Conservation (phyloP, 2,329 filamentous ascomycete species). For the Aphanocladium album region DNA sequence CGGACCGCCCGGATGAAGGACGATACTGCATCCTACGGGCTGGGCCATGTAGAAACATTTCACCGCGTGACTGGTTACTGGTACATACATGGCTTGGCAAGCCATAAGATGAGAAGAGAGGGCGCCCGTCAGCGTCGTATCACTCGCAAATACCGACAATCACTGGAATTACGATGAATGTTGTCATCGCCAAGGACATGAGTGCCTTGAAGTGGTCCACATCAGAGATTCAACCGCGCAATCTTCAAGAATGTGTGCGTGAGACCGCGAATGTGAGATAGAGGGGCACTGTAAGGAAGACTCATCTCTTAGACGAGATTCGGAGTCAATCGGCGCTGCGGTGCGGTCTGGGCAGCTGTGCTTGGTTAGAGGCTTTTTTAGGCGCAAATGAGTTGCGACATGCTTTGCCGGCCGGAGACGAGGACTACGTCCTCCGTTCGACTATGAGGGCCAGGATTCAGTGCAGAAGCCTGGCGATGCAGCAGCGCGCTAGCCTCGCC, state of each 20-base stretch:
- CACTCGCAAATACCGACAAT: not conserved
- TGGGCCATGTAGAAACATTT: not conserved
- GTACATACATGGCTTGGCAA: not conserved
- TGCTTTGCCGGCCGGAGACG: not conserved
- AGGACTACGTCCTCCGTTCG: not conserved
- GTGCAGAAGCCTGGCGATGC: not conserved
- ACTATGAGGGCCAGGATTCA: not conserved
- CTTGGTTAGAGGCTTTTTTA: not conserved
- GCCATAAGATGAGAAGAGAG: not conserved
- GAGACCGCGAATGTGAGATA: not conserved
- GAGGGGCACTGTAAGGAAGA: not conserved
- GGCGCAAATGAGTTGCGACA: not conserved
- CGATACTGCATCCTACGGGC: not conserved
- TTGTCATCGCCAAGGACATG: not conserved
- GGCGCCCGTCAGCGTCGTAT: not conserved
- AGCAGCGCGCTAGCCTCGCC: slow-evolving; percentile 7
- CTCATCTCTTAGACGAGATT: not conserved
- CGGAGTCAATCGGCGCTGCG: not conserved
- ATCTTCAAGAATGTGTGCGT: not conserved
- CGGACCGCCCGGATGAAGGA: not conserved
- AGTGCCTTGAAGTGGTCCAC: not conserved
- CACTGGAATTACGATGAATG: not conserved
- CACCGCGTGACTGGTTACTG: not conserved
- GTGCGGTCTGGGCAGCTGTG: not conserved
- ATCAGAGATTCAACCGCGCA: not conserved